Evolutionary conservation across 768 basidiomycete genomes (phyloP), one percentile per base, ranked within the genome.

Genomic region (Xanthoconium purpureum): DNA sequence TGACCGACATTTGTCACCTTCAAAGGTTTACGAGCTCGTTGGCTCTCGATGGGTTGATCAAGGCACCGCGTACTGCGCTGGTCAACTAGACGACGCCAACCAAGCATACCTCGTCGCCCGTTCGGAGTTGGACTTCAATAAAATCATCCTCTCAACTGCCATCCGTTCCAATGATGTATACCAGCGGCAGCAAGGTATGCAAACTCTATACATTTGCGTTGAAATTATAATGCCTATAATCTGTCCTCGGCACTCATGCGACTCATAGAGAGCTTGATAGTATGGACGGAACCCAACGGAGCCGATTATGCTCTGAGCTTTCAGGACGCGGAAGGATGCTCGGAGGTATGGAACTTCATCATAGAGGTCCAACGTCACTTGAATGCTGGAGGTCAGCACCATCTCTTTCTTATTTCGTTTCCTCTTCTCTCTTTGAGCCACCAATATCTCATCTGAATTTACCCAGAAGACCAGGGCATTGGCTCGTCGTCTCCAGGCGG

Each of bases 271-370:
- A 99, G 97, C 13, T 81, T 99, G 47, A 98, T 99, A 63, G 96
- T 98, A 18, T 99, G 97, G 97, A 98, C 96, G 5, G 96, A 98
- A 70, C 90, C 92, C 2, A 88, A 91, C 60, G 91, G 92, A 30
- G 85, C 89, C 37, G 97, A 99, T 72, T 95, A 97, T 68, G 96
- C 96, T 3, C 78, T 99, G 51, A 96, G 94, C 64, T 99, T 99
- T 64, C 96, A 98, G 68, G 96, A 98, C 64, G 84, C 91, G 1
- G 91, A 94, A 59, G 97, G 95, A 32, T 99, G 96, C 63, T 80
- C 86, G 33, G 94, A 98, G 76, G 91, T 98, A 47, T 99, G 97
- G 96, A 90, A 89, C 65, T 99, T 98, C 71, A 96, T 99, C 63
- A 75, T 82, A 59, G 92, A 96, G 66, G 92, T 98, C 33, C 92